Evolutionary conservation across 768 basidiomycete genomes (phyloP).

Genomic region (Phaeotremella fagi): DNA sequence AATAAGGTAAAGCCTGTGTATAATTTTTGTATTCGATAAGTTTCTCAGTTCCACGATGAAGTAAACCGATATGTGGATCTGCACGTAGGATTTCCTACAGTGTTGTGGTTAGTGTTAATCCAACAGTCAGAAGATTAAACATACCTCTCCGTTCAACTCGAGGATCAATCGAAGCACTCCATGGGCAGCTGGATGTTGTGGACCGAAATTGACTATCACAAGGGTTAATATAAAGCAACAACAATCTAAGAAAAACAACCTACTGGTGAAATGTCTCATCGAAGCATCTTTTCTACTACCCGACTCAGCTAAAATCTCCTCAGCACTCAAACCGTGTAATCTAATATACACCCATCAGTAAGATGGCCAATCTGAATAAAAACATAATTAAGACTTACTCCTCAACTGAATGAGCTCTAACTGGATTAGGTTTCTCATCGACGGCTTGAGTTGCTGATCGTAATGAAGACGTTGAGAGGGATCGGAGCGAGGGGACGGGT

Average conservation of each 20-base stretch:
- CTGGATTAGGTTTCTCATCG: constrained; percentile 28
- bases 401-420: constrained; percentile 45
- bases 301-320: constrained; percentile 74
- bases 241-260: constrained; percentile 11
- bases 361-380: neutral
- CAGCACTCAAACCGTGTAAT: constrained; percentile 69
- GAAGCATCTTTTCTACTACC: constrained; percentile 66
- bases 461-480: constrained; percentile 21
- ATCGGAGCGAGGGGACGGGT: constrained; percentile 10
- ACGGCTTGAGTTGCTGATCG: constrained; percentile 34
- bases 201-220: constrained; percentile 83
- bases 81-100: constrained; percentile 48
- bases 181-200: constrained; percentile 98
- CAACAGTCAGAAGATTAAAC: neutral
- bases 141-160: constrained; percentile 88
- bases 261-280: constrained; percentile 91
- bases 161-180: constrained; percentile 96
- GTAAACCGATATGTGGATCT: constrained; percentile 74
- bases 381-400: constrained; percentile 32
- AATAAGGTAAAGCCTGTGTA: constrained; percentile 94
- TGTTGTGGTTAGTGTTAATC: neutral
- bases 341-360: constrained; percentile 10
- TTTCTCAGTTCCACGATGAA: constrained; percentile 97
- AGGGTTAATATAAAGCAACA: neutral
- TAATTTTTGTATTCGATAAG: constrained; percentile 99